These are phyloP conservation scores for Eucalyptus dawsonii DNA, from an alignment of 345 rosid genomes.

Conservation along the genomic window DNA sequence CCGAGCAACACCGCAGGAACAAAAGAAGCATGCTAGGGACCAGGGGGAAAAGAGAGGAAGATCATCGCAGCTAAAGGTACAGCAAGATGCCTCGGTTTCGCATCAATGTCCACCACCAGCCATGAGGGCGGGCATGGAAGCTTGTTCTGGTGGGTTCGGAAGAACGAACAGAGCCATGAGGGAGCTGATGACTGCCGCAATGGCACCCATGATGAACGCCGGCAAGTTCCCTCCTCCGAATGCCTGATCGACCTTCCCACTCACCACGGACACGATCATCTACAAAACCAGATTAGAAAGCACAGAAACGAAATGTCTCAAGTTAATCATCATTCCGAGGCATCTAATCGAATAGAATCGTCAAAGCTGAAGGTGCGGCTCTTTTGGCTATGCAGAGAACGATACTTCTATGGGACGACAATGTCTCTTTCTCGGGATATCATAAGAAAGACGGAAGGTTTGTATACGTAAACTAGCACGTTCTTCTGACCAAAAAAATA, in stretches of 20 bases:
- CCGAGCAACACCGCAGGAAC: neutral
- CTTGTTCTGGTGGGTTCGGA: conserved; percentile 49
- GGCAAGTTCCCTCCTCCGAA: conserved; percentile 87
- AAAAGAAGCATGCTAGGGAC: neutral
- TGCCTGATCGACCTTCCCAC: conserved; percentile 62
- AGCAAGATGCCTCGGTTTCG: neutral
- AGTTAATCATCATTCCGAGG: neutral
- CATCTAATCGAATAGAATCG: neutral
- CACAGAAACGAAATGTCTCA: neutral
- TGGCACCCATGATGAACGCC: conserved; percentile 56
- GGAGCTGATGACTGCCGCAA: conserved; percentile 53
- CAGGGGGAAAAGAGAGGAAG: neutral
- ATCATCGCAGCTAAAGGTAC: neutral
- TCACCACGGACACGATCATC: conserved; percentile 61
- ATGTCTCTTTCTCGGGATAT: neutral
- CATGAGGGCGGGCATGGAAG: neutral
- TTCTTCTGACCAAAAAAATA: too few species aligned
- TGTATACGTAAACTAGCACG: too few species aligned
- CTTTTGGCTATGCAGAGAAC: neutral
- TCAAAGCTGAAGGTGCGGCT: neutral
- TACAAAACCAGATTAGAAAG: neutral
- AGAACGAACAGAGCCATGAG: conserved; percentile 43
- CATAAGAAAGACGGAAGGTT: too few species aligned
- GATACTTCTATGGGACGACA: neutral
- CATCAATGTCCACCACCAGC: neutral